Base-by-base conservation (phyloP, 768 basidiomycete genomes). In the Boletus eberwhitei region DNA sequence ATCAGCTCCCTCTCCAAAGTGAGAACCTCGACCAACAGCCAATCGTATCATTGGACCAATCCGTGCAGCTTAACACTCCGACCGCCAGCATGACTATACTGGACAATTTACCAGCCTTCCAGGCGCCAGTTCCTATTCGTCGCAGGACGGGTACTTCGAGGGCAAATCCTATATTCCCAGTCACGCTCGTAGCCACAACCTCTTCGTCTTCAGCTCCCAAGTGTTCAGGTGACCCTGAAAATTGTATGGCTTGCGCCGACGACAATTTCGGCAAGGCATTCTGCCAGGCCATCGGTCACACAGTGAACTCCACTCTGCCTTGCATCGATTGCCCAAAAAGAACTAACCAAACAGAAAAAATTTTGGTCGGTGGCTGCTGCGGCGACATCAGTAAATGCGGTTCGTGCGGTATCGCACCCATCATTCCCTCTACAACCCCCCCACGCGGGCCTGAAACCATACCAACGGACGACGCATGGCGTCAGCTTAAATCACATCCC, bases 181-280 rank as follows among this genome's bases (percentile, higher is more conserved):
- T 79, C 40, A 74, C 79, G 19, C 64, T 71, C 24, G 44, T 64
- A 32, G 58, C 65, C 41, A 67, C 75, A 48, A 61, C 72, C 22
- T 60, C 72, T 36, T 55, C 62, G 24, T 55, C 63, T 46, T 59
- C 67, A 39, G 54, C 68, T 32, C 62, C 63, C 53, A 79, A 71
- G 34, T 95, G 93, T 69, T 88, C 91, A 17, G 93, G 93, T 13
- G 90, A 95, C 64, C 93, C 93, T 3, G 78, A 81, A 9, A 93
- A 93, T 69, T 95, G 93, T 65, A 69, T 81, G 49, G 93, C 91
- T 5, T 95, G 93, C 66, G 86, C 85, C 5, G 86, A 89, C 63
- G 93, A 94, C 68, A 79, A 80, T 21, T 94, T 94, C 59, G 92
- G 92, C 11, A 86, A 88, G 64, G 92, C 90, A 6, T 95, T 95